phyloP scores from a whole-genome alignment of 371 early-diverging fungal genomes.

The Rhizopus microsporus region DNA sequence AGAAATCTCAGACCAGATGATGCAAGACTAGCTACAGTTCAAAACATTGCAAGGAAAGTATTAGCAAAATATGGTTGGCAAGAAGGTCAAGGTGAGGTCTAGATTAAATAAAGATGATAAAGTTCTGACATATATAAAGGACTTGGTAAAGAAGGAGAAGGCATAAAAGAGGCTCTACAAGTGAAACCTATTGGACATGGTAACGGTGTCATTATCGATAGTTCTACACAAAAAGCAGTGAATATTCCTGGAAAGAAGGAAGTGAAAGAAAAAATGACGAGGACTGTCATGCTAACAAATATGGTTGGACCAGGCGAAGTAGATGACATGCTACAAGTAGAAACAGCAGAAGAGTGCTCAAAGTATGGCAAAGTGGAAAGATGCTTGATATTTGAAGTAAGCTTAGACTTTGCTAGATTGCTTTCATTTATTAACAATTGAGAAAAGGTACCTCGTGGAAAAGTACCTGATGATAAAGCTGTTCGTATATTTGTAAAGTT shows the following conservation, averaged over 20 bases:
- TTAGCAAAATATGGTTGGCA: conserved; percentile 40
- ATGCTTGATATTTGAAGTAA: conserved; percentile 70
- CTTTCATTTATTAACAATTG: background rate
- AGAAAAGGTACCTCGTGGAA: conserved; percentile 46
- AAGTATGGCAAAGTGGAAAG: conserved; percentile 73
- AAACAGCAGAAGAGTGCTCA: conserved; percentile 76
- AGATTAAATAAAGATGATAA: background rate
- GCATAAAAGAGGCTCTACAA: conserved; percentile 35
- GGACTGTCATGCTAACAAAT: conserved; percentile 59
- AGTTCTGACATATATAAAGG: conserved; percentile 12
- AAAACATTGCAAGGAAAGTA: conserved; percentile 40
- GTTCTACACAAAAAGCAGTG: background rate
- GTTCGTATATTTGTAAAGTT: conserved; percentile 79
- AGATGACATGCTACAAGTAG: conserved; percentile 72
- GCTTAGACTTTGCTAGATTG: background rate
- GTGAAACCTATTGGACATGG: conserved; percentile 37
- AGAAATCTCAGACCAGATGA: background rate
- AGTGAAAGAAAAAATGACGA: conserved; percentile 18
- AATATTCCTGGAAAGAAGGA: background rate
- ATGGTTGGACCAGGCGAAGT: conserved; percentile 75
- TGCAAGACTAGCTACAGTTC: conserved; percentile 6
- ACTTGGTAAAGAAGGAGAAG: conserved; percentile 38
- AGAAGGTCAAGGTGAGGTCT: conserved; percentile 38
- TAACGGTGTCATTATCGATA: conserved; percentile 34
- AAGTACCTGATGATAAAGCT: conserved; percentile 59